These are phyloP conservation scores for Fusarium verrucosum DNA, from an alignment of 2,329 filamentous ascomycete genomes.

Conservation along the genomic window DNA sequence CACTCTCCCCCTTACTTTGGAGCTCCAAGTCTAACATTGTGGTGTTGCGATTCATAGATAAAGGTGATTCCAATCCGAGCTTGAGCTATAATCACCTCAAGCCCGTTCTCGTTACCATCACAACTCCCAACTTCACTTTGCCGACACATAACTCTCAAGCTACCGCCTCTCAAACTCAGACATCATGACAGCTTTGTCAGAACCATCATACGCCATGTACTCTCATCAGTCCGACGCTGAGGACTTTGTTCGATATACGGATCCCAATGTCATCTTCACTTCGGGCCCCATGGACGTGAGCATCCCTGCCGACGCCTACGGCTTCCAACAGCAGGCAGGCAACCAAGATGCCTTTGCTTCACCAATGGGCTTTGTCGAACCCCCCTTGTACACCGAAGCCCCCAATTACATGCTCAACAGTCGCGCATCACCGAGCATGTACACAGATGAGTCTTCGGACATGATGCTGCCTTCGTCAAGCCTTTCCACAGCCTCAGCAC, in stretches of 20 bases:
- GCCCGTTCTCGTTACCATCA: slow-evolving; percentile 25
- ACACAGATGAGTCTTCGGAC: slow-evolving; percentile 59
- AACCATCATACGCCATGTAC: slow-evolving; percentile 45
- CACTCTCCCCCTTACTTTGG: slow-evolving; percentile 3
- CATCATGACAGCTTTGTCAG: slow-evolving; percentile 46
- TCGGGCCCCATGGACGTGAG: slow-evolving; percentile 58
- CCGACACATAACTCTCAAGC: slow-evolving; percentile 2
- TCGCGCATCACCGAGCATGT: slow-evolving; percentile 59
- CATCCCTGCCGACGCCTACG: slow-evolving; percentile 58
- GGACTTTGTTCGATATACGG: slow-evolving; percentile 58
- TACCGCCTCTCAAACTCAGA: slow-evolving; percentile 10
- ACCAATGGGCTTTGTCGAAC: slow-evolving; percentile 56
- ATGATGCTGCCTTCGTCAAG: slow-evolving; percentile 63
- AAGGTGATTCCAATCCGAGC: slow-evolving; percentile 40
- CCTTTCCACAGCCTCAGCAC: slow-evolving; percentile 68
- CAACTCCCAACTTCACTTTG: slow-evolving; percentile 5
- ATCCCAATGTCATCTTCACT: slow-evolving; percentile 52
- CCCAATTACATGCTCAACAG: slow-evolving; percentile 56
- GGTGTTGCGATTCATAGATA: slow-evolving; percentile 34
- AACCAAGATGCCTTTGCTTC: slow-evolving; percentile 49
- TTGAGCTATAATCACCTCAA: slow-evolving; percentile 33
- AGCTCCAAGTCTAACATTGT: slow-evolving; percentile 30
- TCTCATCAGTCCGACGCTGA: slow-evolving; percentile 46
- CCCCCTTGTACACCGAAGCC: slow-evolving; percentile 58
- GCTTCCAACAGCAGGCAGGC: slow-evolving; percentile 49